Evolutionary conservation across 108 stramenopile genomes (phyloP).

Genomic region (Stephanodiscus minutulus): DNA sequence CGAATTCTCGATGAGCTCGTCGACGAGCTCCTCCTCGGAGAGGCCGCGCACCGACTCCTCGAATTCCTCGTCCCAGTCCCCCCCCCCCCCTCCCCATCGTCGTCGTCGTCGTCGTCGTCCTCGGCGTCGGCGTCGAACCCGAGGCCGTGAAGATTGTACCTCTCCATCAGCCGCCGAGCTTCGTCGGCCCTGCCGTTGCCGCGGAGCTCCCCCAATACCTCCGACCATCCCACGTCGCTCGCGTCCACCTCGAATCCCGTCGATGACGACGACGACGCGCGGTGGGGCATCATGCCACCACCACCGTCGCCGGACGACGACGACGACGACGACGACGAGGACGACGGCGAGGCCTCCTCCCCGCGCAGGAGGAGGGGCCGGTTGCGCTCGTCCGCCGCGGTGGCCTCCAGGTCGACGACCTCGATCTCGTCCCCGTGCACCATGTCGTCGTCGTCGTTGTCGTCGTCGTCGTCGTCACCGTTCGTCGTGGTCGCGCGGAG

Average conservation of each 20-base stretch:
- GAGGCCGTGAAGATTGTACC: slow-evolving; percentile 29
- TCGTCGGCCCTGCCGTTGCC: slow-evolving; percentile 19
- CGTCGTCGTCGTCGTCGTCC: slow-evolving; percentile 4
- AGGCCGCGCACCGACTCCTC: slow-evolving; percentile 29
- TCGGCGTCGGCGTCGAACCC: slow-evolving; percentile 11
- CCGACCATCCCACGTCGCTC: slow-evolving; percentile 28
- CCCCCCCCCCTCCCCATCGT: slow-evolving; percentile 1
- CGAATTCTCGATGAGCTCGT: slow-evolving; percentile 50
- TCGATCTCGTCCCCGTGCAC: slow-evolving; percentile 27
- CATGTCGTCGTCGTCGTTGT: not conserved
- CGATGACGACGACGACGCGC: not conserved
- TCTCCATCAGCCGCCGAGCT: slow-evolving; percentile 16
- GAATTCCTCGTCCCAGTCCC: slow-evolving; percentile 36
- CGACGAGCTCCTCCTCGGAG: slow-evolving; percentile 38
- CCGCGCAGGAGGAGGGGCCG: slow-evolving; percentile 10
- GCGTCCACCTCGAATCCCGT: slow-evolving; percentile 27
- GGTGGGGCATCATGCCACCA: no score
- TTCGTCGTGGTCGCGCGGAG: no score
- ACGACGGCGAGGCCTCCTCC: no score
- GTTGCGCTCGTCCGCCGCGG: slow-evolving; percentile 30
- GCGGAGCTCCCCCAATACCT: slow-evolving; percentile 35
- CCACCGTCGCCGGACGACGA: no score
- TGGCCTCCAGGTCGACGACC: slow-evolving; percentile 46
- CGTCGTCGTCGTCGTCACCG: not conserved
- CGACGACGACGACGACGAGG: not conserved